Evolutionary conservation across 163 green algal species (phyloP), one percentile per base, ranked within the genome.

Genomic region (Scenedesmus sp.): DNA sequence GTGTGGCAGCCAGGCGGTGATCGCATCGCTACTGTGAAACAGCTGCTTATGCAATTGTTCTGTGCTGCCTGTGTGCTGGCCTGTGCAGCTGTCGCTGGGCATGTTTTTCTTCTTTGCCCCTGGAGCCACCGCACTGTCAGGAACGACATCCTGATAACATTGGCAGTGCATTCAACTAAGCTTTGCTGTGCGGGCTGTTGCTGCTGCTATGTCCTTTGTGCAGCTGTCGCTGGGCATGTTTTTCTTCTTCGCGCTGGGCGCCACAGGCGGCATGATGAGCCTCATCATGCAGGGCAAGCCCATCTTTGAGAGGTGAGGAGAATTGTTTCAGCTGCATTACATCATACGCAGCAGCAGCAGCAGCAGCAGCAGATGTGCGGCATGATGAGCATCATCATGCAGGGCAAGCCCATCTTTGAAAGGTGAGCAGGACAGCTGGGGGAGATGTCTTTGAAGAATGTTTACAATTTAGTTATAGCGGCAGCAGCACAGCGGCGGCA

Each of bases 51-150:
- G 34, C 34, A 46, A 46, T 46, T 46, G 34, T 46, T 46, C 34
- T 46, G 34, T 46, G 34, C 34, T 46, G 59, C 59, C 59, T 64
- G 8, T 64, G 59, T 64, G 34, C 34, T 46, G 34, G 34, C 34
- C 34, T 34, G 20, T 54, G 81, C 76, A 92, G 81, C 81, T 84
- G 12, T 52, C 82, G 15, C 23, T 88, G 62, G 88, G 95, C 57
- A 97, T 97, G 95, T 94, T 94, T 76, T 52, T 96, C 55, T 97
- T 97, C 93, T 97, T 97, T 86, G 92, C 96, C 0, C 92, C 97
- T 64, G 96, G 96, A 55, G 96, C 94, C 3, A 56, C 95, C 34
- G 34, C 34, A 46, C 34, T 46, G 34, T 46, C 34, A 46, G 34
- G 34, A 46, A 46, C 59, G 9, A 64, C 9, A 10, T 64, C 8